Evolutionary conservation across 371 early-diverging fungal species (phyloP).

Genomic region (Mucor plumbeus): DNA sequence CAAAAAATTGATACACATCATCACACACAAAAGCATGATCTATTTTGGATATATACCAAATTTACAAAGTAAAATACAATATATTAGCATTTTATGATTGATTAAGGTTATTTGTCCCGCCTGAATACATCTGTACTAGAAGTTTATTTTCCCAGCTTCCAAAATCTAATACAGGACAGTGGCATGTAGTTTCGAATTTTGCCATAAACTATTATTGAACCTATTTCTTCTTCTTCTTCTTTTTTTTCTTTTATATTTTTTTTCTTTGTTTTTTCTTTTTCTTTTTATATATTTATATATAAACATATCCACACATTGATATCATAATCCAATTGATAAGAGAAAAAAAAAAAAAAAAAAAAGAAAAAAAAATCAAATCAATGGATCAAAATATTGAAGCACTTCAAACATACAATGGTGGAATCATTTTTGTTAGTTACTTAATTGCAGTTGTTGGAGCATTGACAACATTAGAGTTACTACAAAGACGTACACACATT

Average conservation of each 20-base stretch:
- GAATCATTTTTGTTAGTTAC: constrained; percentile 37
- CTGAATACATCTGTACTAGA: constrained; percentile 4
- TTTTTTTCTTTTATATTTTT: neutral
- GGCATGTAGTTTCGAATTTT: neutral
- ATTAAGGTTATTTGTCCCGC: constrained; percentile 5
- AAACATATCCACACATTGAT: too few species aligned
- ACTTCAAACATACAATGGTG: constrained; percentile 27
- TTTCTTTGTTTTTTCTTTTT: neutral
- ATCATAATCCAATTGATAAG: too few species aligned
- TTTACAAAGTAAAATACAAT: neutral
- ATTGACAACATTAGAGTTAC: constrained; percentile 37
- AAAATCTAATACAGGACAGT: neutral
- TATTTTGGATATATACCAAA: neutral
- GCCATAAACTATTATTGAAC: too few species aligned
- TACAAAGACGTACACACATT: constrained; percentile 38
- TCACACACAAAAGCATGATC: constrained; percentile 1
- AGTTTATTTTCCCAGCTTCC: neutral
- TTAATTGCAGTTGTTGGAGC: constrained; percentile 35
- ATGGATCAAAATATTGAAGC: constrained; percentile 19
- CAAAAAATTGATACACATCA: neutral
- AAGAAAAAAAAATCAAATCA: neutral
- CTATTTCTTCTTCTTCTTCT: neutral
- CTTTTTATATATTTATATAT: neutral
- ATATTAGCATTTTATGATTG: neutral
- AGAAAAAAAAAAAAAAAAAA: neutral